Base-by-base conservation (phyloP, 768 basidiomycete species). In the Mycena filopes region DNA sequence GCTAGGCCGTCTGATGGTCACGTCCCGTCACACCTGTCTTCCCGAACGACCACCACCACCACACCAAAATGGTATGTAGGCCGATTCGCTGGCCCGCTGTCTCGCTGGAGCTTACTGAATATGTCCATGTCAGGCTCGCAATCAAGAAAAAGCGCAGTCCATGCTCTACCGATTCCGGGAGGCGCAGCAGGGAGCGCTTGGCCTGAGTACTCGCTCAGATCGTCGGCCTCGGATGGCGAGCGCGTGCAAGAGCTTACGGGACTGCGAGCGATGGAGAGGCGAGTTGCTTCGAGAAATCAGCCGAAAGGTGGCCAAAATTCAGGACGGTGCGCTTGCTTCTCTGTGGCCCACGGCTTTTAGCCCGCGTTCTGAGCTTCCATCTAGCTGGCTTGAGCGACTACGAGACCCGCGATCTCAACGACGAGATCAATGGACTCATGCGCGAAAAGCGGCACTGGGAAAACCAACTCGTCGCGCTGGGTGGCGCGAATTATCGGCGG, bases 361-460 rank as follows among this genome's bases (percentile, higher is more conserved):
- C 5, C 36, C 36, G 36, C 36, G 36, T 51, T 33, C 31, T 42
- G 45, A 49, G 20, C 9, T 47, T 36, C 10, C 36, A 47, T 56
- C 13, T 72, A 98, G 96, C 94, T 72, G 94, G 95, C 56, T 77
- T 98, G 76, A 92, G 93, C 21, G 95, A 98, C 81, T 98, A 98
- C 74, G 96, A 98, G 81, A 89, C 96, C 49, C 89, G 96, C 29
- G 97, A 98, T 76, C 72, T 98, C 45, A 99, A 99, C 74, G 96
- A 99, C 77, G 96, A 98, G 73, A 99, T 99, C 68, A 99, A 99
- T 83, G 94, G 91, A 73, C 81, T 98, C 18, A 81, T 99, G 84
- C 86, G 96, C 38, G 97, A 99, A 79, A 98, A 98, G 77, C 80
- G 92, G 47, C 96, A 98, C 78, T 99, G 95, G 94, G 96, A 98